Conservation (phyloP, 352 stramenopile genomes). For the Globisporangium spinosum region DNA sequence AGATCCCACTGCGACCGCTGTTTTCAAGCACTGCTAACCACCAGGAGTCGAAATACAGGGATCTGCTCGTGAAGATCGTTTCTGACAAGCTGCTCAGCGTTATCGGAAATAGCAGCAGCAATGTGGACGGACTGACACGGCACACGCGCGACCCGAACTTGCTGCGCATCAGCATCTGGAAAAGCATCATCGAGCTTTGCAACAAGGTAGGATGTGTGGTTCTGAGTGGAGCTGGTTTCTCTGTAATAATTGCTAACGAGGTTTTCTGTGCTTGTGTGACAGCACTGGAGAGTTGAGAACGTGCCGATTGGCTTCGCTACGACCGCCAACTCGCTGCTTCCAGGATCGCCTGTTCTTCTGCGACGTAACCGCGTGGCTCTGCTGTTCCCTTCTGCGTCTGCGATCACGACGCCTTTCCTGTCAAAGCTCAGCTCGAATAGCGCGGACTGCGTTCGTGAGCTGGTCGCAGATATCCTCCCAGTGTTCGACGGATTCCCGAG, state of each 20-base stretch:
- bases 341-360: constrained; percentile 58
- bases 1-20: constrained; percentile 25
- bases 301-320: constrained; percentile 64
- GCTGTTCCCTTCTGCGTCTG: constrained; percentile 50
- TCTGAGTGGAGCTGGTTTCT: neutral
- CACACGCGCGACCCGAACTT: constrained; percentile 25
- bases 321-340: constrained; percentile 37
- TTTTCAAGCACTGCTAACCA: constrained; percentile 30
- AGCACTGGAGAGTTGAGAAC: constrained; percentile 64
- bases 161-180: constrained; percentile 56
- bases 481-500: constrained; percentile 65
- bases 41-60: constrained; percentile 61
- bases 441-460: constrained; percentile 44
- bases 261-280: neutral
- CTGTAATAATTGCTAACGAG: neutral
- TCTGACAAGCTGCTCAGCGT: constrained; percentile 32
- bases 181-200: constrained; percentile 60
- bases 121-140: constrained; percentile 16
- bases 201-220: constrained; percentile 31
- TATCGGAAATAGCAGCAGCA: constrained; percentile 20
- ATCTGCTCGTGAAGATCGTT: constrained; percentile 53
- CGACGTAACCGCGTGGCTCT: constrained; percentile 67
- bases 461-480: constrained; percentile 54
- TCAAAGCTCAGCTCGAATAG: constrained; percentile 28
- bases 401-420: constrained; percentile 47